Percentiles rank a stretch among this genome's conserved stretches.
Evolutionary conservation across 371 early-diverging fungal genomes (phyloP).

Genomic region (Syncephalastrum monosporum): DNA sequence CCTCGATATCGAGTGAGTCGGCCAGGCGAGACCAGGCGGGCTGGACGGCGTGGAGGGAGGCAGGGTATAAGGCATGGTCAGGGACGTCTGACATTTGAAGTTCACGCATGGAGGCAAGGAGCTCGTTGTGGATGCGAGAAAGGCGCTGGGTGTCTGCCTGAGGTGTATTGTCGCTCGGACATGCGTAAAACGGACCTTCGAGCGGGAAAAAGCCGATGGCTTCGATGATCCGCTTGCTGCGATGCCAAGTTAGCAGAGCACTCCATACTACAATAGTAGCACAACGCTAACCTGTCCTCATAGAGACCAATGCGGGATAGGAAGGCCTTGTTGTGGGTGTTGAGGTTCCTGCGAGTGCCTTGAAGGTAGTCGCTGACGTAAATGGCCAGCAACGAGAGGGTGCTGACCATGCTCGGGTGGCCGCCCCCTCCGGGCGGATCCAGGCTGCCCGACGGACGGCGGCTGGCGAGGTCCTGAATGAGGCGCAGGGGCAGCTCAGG

Average conservation of each 20-base stretch:
- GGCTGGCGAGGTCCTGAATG: not conserved
- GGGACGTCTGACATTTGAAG: slow-evolving; percentile 18
- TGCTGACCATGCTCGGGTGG: slow-evolving; percentile 27
- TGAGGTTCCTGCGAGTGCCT: slow-evolving; percentile 33
- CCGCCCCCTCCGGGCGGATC: not conserved
- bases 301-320: slow-evolving; percentile 32
- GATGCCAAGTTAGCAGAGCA: not conserved
- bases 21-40: not conserved
- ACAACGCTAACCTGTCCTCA: slow-evolving; percentile 28
- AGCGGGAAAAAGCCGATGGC: slow-evolving; percentile 39
- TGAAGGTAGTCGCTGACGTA: slow-evolving; percentile 34
- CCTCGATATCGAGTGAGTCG: slow-evolving; percentile 2
- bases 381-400: slow-evolving; percentile 20
- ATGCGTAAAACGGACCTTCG: slow-evolving; percentile 9
- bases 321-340: slow-evolving; percentile 27
- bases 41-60: slow-evolving; percentile 1
- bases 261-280: not conserved
- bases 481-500: not conserved
- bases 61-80: slow-evolving; percentile 13
- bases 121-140: slow-evolving; percentile 23
- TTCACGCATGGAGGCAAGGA: slow-evolving; percentile 19
- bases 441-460: not conserved
- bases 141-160: slow-evolving; percentile 9
- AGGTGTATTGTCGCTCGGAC: no score
- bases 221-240: slow-evolving; percentile 36